A percentile compares a stretch with the other conserved stretches of the same genome.
Evolutionary conservation across 345 rosid genomes (phyloP).

Genomic region (Salix brachista): DNA sequence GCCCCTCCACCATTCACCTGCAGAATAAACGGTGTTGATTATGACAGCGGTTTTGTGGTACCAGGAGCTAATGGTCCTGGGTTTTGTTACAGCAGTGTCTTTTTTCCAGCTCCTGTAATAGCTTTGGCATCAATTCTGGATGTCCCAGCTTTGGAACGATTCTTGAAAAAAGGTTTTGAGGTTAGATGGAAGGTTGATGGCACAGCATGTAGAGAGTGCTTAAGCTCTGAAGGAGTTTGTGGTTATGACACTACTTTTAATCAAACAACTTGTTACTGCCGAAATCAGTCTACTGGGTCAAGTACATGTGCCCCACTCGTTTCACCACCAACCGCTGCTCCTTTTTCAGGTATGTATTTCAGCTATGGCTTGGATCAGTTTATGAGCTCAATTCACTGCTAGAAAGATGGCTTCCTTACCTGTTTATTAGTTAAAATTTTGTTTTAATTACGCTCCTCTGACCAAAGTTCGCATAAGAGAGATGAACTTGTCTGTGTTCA

Average conservation of each 20-base stretch:
- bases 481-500: too few species aligned
- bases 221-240: not conserved
- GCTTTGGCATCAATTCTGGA: too few species aligned
- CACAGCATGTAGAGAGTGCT: conserved; percentile 2
- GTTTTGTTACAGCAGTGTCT: conserved; percentile 9
- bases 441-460: not conserved
- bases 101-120: conserved; percentile 3
- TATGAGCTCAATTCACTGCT: not conserved
- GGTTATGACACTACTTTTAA: not conserved
- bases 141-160: not conserved
- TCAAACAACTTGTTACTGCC: conserved; percentile 5
- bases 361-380: not conserved
- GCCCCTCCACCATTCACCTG: not conserved
- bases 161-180: conserved; percentile 5
- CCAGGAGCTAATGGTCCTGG: not conserved
- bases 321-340: not conserved
- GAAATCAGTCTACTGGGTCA: not conserved
- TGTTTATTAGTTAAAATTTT: not conserved
- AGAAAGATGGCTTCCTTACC: not conserved
- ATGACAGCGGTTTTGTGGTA: not conserved
- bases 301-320: not conserved
- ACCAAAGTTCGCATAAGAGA: too few species aligned
- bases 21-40: not conserved
- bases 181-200: conserved; percentile 4
- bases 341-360: not conserved